Conservation (phyloP, 1,284 basidiomycete genomes). For the Papiliotrema fonsecae region DNA sequence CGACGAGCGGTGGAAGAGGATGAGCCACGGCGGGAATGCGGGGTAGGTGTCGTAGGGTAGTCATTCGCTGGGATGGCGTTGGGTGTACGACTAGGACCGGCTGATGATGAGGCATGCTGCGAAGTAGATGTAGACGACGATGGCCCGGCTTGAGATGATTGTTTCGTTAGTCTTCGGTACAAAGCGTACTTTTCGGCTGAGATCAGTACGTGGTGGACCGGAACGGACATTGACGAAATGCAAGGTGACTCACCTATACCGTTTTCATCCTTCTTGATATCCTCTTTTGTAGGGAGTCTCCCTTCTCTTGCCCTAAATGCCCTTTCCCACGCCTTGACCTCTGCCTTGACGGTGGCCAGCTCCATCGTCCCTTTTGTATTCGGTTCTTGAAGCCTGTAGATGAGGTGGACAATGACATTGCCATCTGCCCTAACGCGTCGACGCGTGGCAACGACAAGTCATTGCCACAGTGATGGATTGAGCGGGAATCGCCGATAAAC, state of each 20-base stretch:
- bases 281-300: conserved; percentile 65
- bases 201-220: too few species aligned
- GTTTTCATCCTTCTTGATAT: conserved; percentile 62
- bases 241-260: conserved; percentile 63
- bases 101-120: conserved; percentile 9
- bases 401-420: background rate
- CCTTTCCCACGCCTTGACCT: conserved; percentile 80
- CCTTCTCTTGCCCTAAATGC: conserved; percentile 60
- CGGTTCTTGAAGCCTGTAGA: background rate
- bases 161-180: conserved; percentile 71
- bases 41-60: conserved; percentile 34
- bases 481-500: too few species aligned
- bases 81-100: conserved; percentile 17
- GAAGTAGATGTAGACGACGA: conserved; percentile 1
- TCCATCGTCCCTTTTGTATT: conserved; percentile 18
- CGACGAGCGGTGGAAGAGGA: background rate
- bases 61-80: conserved; percentile 12
- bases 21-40: too few species aligned
- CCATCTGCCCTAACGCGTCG: background rate
- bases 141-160: conserved; percentile 21
- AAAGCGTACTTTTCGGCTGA: conserved; percentile 73
- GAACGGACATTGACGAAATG: too few species aligned
- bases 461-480: background rate
- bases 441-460: background rate
- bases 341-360: conserved; percentile 56